phyloP scores from a whole-genome alignment of 192 early-diverging fungal species.

The Coemansia asiatica region DNA sequence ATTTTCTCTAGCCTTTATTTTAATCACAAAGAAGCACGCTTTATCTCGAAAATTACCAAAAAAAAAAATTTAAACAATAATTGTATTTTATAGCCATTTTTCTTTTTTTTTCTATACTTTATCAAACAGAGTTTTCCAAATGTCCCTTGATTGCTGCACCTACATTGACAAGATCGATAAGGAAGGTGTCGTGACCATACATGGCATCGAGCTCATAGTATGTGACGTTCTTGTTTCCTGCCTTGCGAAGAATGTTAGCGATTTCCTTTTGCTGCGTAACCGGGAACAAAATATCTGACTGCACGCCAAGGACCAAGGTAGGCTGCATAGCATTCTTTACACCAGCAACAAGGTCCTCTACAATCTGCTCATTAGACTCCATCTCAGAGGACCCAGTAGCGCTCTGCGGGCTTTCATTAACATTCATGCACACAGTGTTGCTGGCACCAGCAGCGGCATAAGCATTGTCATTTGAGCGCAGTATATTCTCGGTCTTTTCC shows the following conservation, averaged over 20 bases:
- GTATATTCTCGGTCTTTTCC: conserved; percentile 11
- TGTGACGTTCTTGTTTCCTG: conserved; percentile 87
- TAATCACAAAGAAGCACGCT: too few relatives aligned
- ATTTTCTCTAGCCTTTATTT: conserved; percentile 45
- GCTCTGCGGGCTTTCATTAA: conserved; percentile 23
- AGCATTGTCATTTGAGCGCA: not conserved
- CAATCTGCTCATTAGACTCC: conserved; percentile 46
- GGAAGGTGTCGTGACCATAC: conserved; percentile 97
- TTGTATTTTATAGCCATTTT: not conserved
- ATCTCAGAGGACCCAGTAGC: conserved; percentile 13
- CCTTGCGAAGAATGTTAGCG: conserved; percentile 77
- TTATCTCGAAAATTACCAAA: not conserved
- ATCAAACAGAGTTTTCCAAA: conserved; percentile 56
- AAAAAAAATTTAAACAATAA: not conserved
- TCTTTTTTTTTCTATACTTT: not conserved
- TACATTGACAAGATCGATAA: conserved; percentile 86
- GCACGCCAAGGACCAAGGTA: conserved; percentile 88
- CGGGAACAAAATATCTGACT: conserved; percentile 94
- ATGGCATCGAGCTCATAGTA: conserved; percentile 96
- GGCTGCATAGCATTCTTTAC: conserved; percentile 63
- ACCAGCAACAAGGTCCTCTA: conserved; percentile 69
- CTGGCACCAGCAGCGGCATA: not conserved
- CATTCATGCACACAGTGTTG: conserved; percentile 23
- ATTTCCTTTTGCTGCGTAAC: conserved; percentile 95
- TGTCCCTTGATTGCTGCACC: conserved; percentile 95